A percentile compares a stretch with the other conserved stretches of the same genome.
Evolutionary conservation across 352 stramenopile species (phyloP).

Genomic region (Aphanomyces invadans): DNA sequence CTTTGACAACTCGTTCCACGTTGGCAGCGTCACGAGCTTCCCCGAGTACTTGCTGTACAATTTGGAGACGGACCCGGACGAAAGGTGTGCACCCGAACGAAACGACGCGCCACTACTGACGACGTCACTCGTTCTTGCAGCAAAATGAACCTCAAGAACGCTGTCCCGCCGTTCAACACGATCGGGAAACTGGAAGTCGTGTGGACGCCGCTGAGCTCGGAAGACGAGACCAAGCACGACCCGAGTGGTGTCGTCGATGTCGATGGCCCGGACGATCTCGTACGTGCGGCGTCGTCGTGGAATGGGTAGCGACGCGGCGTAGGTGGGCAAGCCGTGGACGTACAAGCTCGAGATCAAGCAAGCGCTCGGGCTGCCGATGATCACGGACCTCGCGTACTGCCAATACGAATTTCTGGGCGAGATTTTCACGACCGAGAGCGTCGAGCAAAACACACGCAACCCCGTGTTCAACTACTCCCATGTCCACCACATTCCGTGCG

Average conservation of each 20-base stretch:
- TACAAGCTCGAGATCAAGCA: conserved; percentile 83
- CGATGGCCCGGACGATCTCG: conserved; percentile 58
- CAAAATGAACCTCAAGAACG: conserved; percentile 86
- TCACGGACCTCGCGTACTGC: conserved; percentile 85
- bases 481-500: conserved; percentile 78
- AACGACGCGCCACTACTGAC: too few relatives aligned
- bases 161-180: conserved; percentile 87
- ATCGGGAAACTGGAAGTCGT: conserved; percentile 88
- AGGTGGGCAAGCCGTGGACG: conserved; percentile 86
- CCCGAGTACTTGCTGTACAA: conserved; percentile 90
- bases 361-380: conserved; percentile 76
- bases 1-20: conserved; percentile 90
- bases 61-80: conserved; percentile 86
- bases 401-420: conserved; percentile 91
- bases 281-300: conserved; percentile 17
- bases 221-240: conserved; percentile 58
- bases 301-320: too few relatives aligned
- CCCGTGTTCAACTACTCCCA: conserved; percentile 86
- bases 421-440: conserved; percentile 86
- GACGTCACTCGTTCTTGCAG: neutral
- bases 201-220: conserved; percentile 80
- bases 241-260: conserved; percentile 63
- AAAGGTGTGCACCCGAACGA: conserved; percentile 33
- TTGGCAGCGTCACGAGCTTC: conserved; percentile 88
- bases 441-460: conserved; percentile 82